Evolutionary conservation across 129 eudicot genomes (phyloP).

Genomic region (Helichrysum umbraculigerum): DNA sequence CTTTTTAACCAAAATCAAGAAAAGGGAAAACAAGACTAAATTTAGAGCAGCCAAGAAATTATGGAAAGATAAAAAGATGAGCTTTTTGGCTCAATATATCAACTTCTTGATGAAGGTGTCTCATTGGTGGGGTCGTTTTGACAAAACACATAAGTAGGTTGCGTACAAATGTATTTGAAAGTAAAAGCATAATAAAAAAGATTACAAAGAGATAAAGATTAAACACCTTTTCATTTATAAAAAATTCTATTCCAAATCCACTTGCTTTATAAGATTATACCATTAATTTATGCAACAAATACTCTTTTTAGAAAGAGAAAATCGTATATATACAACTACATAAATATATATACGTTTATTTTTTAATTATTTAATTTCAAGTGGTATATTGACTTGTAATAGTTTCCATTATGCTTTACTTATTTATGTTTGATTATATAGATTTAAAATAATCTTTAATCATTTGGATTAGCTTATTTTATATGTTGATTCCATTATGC

Average conservation of each 20-base stretch:
- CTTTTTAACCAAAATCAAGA: conserved; percentile 28
- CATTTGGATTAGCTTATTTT: too few relatives aligned
- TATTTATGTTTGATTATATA: too few relatives aligned
- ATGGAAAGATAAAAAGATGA: conserved; percentile 27
- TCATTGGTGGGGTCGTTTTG: conserved; percentile 33
- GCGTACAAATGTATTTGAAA: conserved; percentile 43
- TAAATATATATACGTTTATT: neutral
- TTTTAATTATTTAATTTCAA: neutral
- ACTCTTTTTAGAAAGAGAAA: neutral
- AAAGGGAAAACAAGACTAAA: conserved; percentile 17
- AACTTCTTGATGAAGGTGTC: conserved; percentile 37
- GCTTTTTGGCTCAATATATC: conserved; percentile 28
- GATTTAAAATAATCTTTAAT: too few relatives aligned
- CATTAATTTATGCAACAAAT: conserved; percentile 15
- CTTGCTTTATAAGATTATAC: conserved; percentile 32
- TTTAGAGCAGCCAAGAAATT: conserved; percentile 38
- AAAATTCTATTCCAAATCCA: conserved; percentile 46
- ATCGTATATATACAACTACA: neutral
- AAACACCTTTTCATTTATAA: conserved; percentile 41
- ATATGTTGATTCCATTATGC: too few relatives aligned
- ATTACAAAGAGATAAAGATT: conserved; percentile 32
- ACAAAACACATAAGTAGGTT: conserved; percentile 35
- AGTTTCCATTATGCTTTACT: too few relatives aligned
- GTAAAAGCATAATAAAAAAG: conserved; percentile 34
- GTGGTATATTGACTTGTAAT: neutral